phyloP scores from a whole-genome alignment of 2,329 filamentous ascomycete species.

The Aureobasidium subglaciale region DNA sequence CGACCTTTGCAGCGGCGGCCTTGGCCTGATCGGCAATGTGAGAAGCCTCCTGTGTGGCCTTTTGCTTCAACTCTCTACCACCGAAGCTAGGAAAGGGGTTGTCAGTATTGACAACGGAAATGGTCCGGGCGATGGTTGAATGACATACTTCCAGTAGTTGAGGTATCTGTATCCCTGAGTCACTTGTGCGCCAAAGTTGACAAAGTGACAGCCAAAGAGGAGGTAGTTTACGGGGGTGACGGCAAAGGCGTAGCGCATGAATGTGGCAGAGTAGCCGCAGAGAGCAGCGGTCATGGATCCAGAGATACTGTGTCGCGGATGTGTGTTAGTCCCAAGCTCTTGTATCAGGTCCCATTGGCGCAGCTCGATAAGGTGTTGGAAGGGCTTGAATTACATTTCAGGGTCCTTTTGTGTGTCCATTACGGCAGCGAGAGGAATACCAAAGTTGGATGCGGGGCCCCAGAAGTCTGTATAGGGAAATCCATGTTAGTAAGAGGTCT shows the following conservation, averaged over 20 bases:
- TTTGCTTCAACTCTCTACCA: conserved; percentile 35
- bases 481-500: neutral
- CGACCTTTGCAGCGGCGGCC: conserved; percentile 20
- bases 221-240: conserved; percentile 60
- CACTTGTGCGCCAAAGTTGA: conserved; percentile 56
- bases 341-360: neutral
- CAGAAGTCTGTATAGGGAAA: conserved; percentile 39
- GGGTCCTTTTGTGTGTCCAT: conserved; percentile 49
- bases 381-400: conserved; percentile 36
- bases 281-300: conserved; percentile 57
- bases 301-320: conserved; percentile 47
- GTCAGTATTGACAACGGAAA: neutral
- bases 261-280: conserved; percentile 54
- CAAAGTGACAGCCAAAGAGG: conserved; percentile 59
- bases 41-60: conserved; percentile 22
- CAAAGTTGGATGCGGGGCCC: conserved; percentile 47
- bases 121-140: neutral
- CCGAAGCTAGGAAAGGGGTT: conserved; percentile 29
- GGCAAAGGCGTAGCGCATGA: conserved; percentile 61
- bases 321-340: conserved; percentile 13
- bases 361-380: neutral
- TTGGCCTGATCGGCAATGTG: conserved; percentile 8
- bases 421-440: conserved; percentile 47
- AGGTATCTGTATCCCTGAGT: conserved; percentile 57
- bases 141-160: conserved; percentile 48